Conservation (phyloP, 352 stramenopile genomes). For the Blastocystis sp. region DNA sequence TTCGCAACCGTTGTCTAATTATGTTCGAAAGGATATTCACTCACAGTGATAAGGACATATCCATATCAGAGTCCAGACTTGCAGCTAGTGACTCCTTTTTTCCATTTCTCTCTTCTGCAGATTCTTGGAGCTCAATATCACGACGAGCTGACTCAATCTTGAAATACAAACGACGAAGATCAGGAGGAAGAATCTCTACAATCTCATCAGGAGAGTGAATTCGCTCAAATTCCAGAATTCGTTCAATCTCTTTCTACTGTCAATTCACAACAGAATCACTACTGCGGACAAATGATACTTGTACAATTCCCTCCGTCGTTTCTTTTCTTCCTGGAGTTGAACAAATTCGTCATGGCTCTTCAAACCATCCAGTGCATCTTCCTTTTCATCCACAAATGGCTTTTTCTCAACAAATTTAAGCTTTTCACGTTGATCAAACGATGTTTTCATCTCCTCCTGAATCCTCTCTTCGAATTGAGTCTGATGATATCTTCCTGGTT, state of each 20-base stretch:
- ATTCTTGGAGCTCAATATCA: background rate
- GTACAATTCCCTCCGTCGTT: background rate
- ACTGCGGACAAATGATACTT: slow-evolving; percentile 25
- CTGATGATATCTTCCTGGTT: slow-evolving; percentile 24
- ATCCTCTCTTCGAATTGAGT: slow-evolving; percentile 50
- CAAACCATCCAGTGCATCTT: background rate
- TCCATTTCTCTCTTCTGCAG: background rate
- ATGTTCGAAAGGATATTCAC: background rate
- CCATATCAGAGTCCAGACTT: background rate
- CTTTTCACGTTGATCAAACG: slow-evolving; percentile 47
- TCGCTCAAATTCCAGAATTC: slow-evolving; percentile 11
- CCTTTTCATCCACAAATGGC: background rate
- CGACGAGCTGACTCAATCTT: slow-evolving; percentile 14
- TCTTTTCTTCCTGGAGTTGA: background rate
- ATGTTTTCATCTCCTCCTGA: background rate
- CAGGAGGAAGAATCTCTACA: background rate
- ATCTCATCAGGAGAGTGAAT: background rate
- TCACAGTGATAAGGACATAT: background rate
- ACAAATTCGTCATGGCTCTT: background rate
- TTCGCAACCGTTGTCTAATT: background rate
- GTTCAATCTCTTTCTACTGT: slow-evolving; percentile 18
- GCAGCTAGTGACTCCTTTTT: background rate
- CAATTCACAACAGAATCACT: background rate
- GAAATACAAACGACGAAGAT: background rate
- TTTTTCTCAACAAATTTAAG: slow-evolving; percentile 29